A percentile compares a stretch with the other conserved stretches of the same genome.
These are phyloP conservation scores for Candolleomyces eurysporus DNA, from an alignment of 768 basidiomycete species.

Conservation along the genomic window DNA sequence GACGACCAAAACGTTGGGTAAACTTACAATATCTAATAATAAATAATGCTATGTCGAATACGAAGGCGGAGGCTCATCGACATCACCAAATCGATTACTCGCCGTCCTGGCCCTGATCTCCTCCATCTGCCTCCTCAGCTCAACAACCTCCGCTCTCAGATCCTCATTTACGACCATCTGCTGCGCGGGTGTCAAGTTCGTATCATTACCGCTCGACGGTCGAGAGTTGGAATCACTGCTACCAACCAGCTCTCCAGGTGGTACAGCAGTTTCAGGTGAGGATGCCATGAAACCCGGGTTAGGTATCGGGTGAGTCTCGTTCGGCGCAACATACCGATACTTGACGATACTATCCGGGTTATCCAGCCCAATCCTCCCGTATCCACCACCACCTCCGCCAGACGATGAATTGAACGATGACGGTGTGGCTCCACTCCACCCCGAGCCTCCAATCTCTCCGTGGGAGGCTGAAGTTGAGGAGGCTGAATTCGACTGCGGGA, in stretches of 20 bases:
- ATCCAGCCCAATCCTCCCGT: too few species aligned
- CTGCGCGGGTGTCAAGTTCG: background rate
- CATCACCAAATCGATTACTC: background rate
- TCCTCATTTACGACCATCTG: background rate
- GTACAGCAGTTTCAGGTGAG: too few species aligned
- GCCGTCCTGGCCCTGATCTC: background rate
- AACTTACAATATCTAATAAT: too few species aligned
- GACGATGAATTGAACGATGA: too few species aligned
- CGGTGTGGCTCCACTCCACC: too few species aligned
- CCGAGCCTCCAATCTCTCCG: too few species aligned
- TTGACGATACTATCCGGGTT: background rate
- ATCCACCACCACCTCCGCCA: too few species aligned
- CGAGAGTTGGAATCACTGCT: background rate
- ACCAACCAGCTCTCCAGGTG: too few species aligned
- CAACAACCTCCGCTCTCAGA: conserved; percentile 6
- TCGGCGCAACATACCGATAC: background rate
- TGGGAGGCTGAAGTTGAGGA: too few species aligned
- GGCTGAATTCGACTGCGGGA: too few species aligned
- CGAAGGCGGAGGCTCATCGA: background rate
- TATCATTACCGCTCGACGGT: background rate
- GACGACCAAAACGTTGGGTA: too few species aligned
- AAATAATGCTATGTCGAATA: background rate
- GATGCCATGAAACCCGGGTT: too few species aligned
- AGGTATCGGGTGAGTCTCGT: background rate
- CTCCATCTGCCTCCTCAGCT: conserved; percentile 6